Percentiles rank a stretch among this genome's conserved stretches.
phyloP scores from a whole-genome alignment of 176 grass and related monocot species.

The Avena eriantha region DNA sequence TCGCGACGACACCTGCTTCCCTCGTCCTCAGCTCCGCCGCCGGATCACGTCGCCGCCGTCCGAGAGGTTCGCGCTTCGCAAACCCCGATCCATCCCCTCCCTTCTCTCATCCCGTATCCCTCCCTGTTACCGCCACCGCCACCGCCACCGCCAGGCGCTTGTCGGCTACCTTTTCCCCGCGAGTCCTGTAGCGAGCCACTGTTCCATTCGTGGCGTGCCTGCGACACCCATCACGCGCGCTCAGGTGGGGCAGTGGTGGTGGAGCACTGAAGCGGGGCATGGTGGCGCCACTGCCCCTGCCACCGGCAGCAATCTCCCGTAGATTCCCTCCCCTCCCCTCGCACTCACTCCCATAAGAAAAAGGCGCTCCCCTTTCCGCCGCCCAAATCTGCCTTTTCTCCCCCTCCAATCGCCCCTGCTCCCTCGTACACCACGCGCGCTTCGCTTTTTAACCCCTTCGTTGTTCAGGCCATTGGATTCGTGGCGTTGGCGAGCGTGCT shows the following conservation, averaged over 20 bases:
- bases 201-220: conserved; percentile 24
- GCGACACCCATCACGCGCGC: conserved; percentile 31
- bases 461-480: conserved; percentile 10
- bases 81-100: not conserved
- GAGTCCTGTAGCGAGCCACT: conserved; percentile 10
- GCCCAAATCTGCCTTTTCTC: conserved; percentile 49
- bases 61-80: not conserved
- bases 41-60: conserved; percentile 9
- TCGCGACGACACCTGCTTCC: not conserved
- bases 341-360: conserved; percentile 38
- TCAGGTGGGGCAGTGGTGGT: not conserved
- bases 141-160: not conserved
- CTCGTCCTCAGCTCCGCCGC: not conserved
- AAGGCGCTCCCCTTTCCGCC: conserved; percentile 48
- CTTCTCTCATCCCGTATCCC: not conserved
- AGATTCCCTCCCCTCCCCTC: conserved; percentile 46
- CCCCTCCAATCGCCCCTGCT: conserved; percentile 19
- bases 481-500: conserved; percentile 44
- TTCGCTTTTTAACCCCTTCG: conserved; percentile 32
- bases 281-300: not conserved
- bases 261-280: not conserved
- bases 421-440: conserved; percentile 44
- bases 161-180: not conserved
- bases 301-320: conserved; percentile 32
- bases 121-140: not conserved